phyloP scores from a whole-genome alignment of 2,329 filamentous ascomycete species.

The Fusarium brachygibbosum region DNA sequence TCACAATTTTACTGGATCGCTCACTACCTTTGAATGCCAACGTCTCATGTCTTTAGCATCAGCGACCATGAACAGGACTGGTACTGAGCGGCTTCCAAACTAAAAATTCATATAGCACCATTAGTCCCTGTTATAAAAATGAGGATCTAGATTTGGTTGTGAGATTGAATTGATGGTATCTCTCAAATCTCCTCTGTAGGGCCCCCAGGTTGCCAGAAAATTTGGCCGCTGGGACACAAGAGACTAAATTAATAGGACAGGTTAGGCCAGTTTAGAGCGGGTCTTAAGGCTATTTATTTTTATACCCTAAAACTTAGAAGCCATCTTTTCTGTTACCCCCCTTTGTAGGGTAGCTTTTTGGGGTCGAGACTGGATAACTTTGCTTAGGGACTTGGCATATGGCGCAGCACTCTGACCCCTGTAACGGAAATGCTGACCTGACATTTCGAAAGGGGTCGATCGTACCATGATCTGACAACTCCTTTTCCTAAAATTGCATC shows the following conservation, averaged over 20 bases:
- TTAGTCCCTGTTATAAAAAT: neutral
- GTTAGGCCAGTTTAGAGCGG: too few relatives aligned
- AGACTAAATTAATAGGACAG: too few relatives aligned
- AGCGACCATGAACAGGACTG: neutral
- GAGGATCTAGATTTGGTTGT: neutral
- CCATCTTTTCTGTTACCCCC: too few relatives aligned
- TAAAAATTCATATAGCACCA: neutral
- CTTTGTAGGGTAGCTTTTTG: neutral
- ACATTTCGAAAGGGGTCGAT: neutral
- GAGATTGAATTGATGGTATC: neutral
- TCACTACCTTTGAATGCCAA: too few relatives aligned
- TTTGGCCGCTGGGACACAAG: too few relatives aligned
- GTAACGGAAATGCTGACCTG: neutral
- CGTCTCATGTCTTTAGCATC: accelerated
- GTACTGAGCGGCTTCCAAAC: neutral
- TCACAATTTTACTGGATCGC: too few relatives aligned
- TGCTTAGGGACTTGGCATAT: neutral
- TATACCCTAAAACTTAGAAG: too few relatives aligned
- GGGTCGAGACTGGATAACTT: neutral
- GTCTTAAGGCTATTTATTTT: too few relatives aligned
- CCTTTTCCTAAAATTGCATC: neutral
- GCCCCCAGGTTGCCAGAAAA: too few relatives aligned
- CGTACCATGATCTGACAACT: neutral
- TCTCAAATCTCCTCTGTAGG: neutral
- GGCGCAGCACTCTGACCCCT: neutral